Conservation (phyloP, 2,329 filamentous ascomycete species). For the Bertia moriformis region DNA sequence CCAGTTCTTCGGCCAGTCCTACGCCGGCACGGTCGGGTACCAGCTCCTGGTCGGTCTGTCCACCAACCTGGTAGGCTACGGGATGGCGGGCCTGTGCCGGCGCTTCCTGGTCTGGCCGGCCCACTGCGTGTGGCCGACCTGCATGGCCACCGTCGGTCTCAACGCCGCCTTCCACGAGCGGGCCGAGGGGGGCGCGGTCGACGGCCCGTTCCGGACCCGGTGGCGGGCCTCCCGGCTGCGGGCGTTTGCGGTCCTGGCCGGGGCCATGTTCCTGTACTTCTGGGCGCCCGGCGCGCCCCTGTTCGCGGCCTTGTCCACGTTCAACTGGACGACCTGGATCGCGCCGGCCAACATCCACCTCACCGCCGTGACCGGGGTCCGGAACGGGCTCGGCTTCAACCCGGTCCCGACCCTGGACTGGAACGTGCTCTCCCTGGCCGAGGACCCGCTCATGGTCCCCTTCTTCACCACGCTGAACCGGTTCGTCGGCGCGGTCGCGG, state of each 20-base stretch:
- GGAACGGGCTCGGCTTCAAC: conserved; percentile 23
- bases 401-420: conserved; percentile 26
- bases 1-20: conserved; percentile 33
- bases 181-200: conserved; percentile 15
- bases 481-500: conserved; percentile 13
- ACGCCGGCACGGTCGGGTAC: conserved; percentile 29
- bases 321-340: conserved; percentile 40
- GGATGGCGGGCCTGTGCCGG: conserved; percentile 31
- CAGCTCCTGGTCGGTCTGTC: conserved; percentile 32
- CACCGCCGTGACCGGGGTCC: conserved; percentile 18
- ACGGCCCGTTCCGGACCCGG: conserved; percentile 22
- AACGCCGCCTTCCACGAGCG: conserved; percentile 30
- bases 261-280: conserved; percentile 32
- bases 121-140: conserved; percentile 34
- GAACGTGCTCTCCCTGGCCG: conserved; percentile 21
- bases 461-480: conserved; percentile 20
- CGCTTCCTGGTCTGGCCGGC: conserved; percentile 35
- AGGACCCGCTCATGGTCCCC: conserved; percentile 24
- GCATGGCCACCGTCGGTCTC: conserved; percentile 28
- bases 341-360: conserved; percentile 23
- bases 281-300: conserved; percentile 34
- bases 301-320: conserved; percentile 28
- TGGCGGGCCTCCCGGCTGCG: conserved; percentile 26
- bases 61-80: conserved; percentile 40
- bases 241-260: conserved; percentile 27